Evolutionary conservation across 495 filamentous ascomycete genomes (phyloP).

Genomic region (Penicillium desertorum): DNA sequence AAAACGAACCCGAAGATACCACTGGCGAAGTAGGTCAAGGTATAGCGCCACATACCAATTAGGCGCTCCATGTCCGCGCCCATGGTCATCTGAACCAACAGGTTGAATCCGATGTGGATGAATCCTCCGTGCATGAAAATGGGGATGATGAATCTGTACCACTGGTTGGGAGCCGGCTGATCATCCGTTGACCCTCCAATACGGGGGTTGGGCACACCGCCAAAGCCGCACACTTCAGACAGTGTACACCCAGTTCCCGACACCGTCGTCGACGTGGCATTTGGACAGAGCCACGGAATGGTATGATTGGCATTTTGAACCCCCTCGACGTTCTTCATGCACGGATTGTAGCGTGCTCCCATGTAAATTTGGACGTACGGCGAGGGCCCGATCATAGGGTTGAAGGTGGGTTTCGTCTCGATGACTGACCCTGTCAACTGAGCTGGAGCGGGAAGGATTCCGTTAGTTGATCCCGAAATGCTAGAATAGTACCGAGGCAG

Average conservation of each 20-base stretch:
- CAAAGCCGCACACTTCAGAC: conserved; percentile 77
- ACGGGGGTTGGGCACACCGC: conserved; percentile 63
- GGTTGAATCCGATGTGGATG: conserved; percentile 93
- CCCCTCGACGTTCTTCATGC: conserved; percentile 80
- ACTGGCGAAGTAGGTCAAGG: conserved; percentile 80
- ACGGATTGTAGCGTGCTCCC: conserved; percentile 89
- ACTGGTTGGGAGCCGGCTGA: conserved; percentile 72
- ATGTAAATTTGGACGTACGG: conserved; percentile 90
- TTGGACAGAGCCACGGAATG: conserved; percentile 72
- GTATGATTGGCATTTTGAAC: conserved; percentile 57
- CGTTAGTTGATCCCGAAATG: conserved; percentile 13
- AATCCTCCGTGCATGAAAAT: conserved; percentile 95
- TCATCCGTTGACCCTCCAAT: conserved; percentile 42
- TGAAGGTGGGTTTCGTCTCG: conserved; percentile 80
- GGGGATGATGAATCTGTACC: conserved; percentile 93
- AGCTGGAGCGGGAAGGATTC: conserved; percentile 14
- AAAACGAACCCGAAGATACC: conserved; percentile 97
- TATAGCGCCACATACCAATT: conserved; percentile 83
- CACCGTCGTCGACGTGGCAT: conserved; percentile 54
- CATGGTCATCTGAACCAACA: conserved; percentile 83
- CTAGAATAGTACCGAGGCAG: neutral
- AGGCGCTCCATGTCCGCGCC: conserved; percentile 86
- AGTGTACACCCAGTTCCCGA: conserved; percentile 59
- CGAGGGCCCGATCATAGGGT: conserved; percentile 95
- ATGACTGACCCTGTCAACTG: conserved; percentile 65